Conservation (phyloP, 1,284 basidiomycete genomes). For the Sparassis latifolia region DNA sequence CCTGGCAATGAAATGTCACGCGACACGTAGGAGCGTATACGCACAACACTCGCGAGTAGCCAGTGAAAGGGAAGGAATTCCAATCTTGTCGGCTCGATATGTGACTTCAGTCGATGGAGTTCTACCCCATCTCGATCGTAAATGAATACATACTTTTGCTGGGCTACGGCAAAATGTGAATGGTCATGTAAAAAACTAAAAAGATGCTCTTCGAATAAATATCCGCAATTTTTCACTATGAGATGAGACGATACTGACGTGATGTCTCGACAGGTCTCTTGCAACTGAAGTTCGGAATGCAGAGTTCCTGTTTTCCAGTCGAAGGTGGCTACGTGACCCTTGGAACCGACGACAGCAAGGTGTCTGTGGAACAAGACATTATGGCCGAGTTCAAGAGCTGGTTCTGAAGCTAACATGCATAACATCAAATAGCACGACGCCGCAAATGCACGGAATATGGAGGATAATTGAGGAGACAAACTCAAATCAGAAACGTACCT, state of each 20-base stretch:
- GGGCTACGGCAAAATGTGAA: constrained; percentile 90
- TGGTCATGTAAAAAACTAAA: constrained; percentile 88
- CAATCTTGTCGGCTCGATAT: constrained; percentile 87
- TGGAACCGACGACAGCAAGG: constrained; percentile 75
- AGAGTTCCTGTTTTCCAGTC: constrained; percentile 90
- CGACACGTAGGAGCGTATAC: constrained; percentile 23
- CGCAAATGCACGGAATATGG: too few relatives aligned
- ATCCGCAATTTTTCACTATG: constrained; percentile 2
- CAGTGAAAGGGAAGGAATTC: constrained; percentile 97
- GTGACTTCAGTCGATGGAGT: constrained; percentile 77
- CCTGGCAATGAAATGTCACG: too few relatives aligned
- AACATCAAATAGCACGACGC: background rate
- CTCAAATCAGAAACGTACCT: constrained; percentile 40
- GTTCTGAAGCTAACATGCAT: background rate
- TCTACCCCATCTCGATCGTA: constrained; percentile 95
- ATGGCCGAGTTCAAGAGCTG: background rate
- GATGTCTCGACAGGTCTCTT: constrained; percentile 88
- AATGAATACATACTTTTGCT: constrained; percentile 95
- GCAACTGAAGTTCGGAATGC: constrained; percentile 84
- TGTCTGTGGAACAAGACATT: constrained; percentile 42
- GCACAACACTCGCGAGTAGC: constrained; percentile 79
- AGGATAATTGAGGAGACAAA: background rate
- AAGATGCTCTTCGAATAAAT: constrained; percentile 6
- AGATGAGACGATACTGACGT: constrained; percentile 46
- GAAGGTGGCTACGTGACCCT: constrained; percentile 91